A percentile compares a stretch with the other conserved stretches of the same genome.
Evolutionary conservation across 1,284 basidiomycete genomes (phyloP).

Genomic region (Chondrostereum purpureum): DNA sequence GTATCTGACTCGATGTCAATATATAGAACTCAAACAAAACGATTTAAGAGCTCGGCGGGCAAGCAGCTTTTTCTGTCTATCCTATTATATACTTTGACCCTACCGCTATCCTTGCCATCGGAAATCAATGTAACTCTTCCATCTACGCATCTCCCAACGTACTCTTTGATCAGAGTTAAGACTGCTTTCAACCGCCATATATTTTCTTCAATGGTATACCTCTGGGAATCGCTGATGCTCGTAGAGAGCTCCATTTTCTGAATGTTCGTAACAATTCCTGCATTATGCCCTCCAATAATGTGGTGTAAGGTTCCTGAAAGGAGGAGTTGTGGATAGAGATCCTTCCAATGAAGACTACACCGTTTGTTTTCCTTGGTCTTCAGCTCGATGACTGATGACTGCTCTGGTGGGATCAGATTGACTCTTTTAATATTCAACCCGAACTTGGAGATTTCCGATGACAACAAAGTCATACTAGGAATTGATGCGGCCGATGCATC

Average conservation of each 20-base stretch:
- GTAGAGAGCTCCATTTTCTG: constrained; percentile 32
- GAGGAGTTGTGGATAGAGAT: constrained; percentile 44
- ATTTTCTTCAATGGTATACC: constrained; percentile 22
- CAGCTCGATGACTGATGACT: constrained; percentile 40
- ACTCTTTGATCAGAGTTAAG: constrained; percentile 17
- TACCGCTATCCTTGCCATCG: constrained; percentile 25
- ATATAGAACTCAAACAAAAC: constrained; percentile 28
- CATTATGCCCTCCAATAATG: constrained; percentile 41
- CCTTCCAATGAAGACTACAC: constrained; percentile 36
- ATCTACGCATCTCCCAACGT: constrained; percentile 28
- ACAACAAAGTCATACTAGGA: constrained; percentile 19
- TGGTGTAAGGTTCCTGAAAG: constrained; percentile 49
- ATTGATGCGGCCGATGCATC: constrained; percentile 21
- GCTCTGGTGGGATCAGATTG: constrained; percentile 33
- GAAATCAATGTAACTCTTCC: constrained; percentile 43
- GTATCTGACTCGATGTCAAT: too few relatives aligned
- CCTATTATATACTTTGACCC: constrained; percentile 36
- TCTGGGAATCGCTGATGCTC: constrained; percentile 22
- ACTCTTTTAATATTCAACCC: constrained; percentile 31
- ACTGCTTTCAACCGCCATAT: constrained; percentile 34
- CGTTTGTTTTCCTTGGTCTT: constrained; percentile 34
- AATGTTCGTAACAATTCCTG: constrained; percentile 37
- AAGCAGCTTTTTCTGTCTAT: constrained; percentile 29
- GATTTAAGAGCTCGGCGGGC: constrained; percentile 30
- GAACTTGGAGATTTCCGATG: constrained; percentile 5